Base-by-base conservation (phyloP, 352 stramenopile genomes). In the Elongisporangium prolatum region DNA sequence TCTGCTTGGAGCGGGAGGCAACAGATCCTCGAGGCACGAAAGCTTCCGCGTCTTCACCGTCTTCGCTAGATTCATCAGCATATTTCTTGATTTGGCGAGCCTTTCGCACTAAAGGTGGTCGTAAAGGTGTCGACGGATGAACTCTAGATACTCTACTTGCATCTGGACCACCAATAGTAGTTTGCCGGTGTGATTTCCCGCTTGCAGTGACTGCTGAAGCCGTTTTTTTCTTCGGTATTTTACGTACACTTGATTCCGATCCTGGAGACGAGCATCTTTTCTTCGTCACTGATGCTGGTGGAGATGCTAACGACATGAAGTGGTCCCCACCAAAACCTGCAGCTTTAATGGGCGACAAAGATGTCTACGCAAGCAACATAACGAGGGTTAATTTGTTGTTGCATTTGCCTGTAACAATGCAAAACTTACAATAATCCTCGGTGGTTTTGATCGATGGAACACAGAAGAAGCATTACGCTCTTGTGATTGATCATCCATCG, bases 271-370 rank as follows among this genome's bases (percentile, higher is more conserved):
- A 73, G 0, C 65, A 58, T 40, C 77, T 74, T 14, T 71, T 70
- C 61, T 89, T 91, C 21, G 77, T 77, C n/a, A 69, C 48, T 3
- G 78, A 92, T 21, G 63, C 60, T 49, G 73, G 72, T n/a, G 76
- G 74, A 47, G 82, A 88, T 52, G 71, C 75, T 18, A 92, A 66
- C 54, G 70, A 75, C 61, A 90, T 75, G 44, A 89, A 90, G 53
- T 84, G 75, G 4, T 69, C 61, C 9, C 68, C 56, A 9, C 28
- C 28, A 28, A 75, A 74, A 24, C 77, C 78, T 6, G 69, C 74
- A 1, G 74, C 67, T n/a, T 88, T 90, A 58, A 93, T 93, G 0
- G 84, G 84, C 10, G 84, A 93, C 44, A 93, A 51, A 8, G 73
- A 89, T 1, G 71, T 74, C 84, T 93, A 57, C 5, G 16, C 17